Percentiles rank a stretch among this genome's conserved stretches.
These are phyloP conservation scores for Agrocybe pediades DNA, from an alignment of 768 basidiomycete species.

Conservation along the genomic window DNA sequence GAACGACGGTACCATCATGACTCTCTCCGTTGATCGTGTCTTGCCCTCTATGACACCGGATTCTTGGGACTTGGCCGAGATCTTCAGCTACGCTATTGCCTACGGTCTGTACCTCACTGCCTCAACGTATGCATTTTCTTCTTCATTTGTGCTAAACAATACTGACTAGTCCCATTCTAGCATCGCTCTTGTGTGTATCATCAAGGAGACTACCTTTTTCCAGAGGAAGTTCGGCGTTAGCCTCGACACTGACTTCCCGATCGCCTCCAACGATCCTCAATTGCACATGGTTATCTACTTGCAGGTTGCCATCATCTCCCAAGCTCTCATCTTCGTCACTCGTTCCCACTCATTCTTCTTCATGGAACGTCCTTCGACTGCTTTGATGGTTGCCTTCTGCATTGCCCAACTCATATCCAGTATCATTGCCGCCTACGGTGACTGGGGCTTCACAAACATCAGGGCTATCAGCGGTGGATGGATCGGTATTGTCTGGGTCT, in stretches of 20 bases:
- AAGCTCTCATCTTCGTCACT: conserved; percentile 95
- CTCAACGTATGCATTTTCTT: conserved; percentile 72
- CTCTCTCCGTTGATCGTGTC: conserved; percentile 93
- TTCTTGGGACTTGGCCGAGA: conserved; percentile 95
- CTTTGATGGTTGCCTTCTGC: conserved; percentile 88
- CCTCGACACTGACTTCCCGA: conserved; percentile 38
- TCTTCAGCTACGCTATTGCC: conserved; percentile 92
- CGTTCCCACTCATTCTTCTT: conserved; percentile 96
- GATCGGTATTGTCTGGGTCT: conserved; percentile 98
- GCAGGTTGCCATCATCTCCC: conserved; percentile 98
- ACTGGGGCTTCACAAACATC: conserved; percentile 95
- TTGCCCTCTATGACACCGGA: conserved; percentile 92
- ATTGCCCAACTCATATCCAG: conserved; percentile 93
- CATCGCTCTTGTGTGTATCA: conserved; percentile 77
- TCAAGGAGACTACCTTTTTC: conserved; percentile 90
- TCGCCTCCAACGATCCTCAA: conserved; percentile 63
- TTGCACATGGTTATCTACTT: conserved; percentile 92
- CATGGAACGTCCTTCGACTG: conserved; percentile 91
- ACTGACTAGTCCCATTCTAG: conserved; percentile 37
- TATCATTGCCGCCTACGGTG: conserved; percentile 90
- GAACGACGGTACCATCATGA: conserved; percentile 99
- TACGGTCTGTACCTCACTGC: conserved; percentile 93
- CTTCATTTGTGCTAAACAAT: background rate
- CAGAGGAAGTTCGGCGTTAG: conserved; percentile 79
- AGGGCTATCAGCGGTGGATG: conserved; percentile 82